Evolutionary conservation across 306 rosid species (phyloP), one percentile per base, ranked within the genome.

Genomic region (Castanospermum australe): DNA sequence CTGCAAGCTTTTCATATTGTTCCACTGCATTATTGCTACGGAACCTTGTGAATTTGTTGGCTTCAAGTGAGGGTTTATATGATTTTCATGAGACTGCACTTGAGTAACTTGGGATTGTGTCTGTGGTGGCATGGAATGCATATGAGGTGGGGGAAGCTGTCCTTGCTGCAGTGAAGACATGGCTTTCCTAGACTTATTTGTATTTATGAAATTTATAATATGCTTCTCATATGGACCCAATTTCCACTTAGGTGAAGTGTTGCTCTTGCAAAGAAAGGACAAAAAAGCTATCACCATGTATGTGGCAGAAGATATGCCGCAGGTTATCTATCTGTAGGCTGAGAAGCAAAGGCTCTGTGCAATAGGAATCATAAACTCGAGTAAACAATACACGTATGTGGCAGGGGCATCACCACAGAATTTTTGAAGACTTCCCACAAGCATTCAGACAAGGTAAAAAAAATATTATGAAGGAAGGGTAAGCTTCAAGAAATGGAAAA

Each of bases 71-170:
- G 96, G 69, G 83, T 86, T 95, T 85, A 92, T 88, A 81, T 92
- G 97, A 75, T 85, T 92, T 83, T 91, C 99, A 78, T 86, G 93
- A 67, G 97, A 84, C 80, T 91, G 98, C 65, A 79, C 84, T 64
- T 89, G 90, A 81, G 67, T 51, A 79, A 84, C 85, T 73, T 92
- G 97, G 61, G 94, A 20, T 80, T 88, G 96, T 55, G 97, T 52
- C 80, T 90, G 97, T 70, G n/a, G n/a, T n/a, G 87, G 82, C 82
- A 88, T 81, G 71, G 94, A 36, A 32, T 92, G 94, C 87, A 94
- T 89, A 73, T 89, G 94, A 25, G 92, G 39, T 14, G 91, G 82
- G 65, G 90, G 94, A 61, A 81, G 93, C 84, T 90, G 97, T 48
- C 97, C 99, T 14, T 68, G 90, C 82, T 78, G 97, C 88, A 82